Evolutionary conservation across 306 rosid genomes (phyloP).

Genomic region (Rosa persica): DNA sequence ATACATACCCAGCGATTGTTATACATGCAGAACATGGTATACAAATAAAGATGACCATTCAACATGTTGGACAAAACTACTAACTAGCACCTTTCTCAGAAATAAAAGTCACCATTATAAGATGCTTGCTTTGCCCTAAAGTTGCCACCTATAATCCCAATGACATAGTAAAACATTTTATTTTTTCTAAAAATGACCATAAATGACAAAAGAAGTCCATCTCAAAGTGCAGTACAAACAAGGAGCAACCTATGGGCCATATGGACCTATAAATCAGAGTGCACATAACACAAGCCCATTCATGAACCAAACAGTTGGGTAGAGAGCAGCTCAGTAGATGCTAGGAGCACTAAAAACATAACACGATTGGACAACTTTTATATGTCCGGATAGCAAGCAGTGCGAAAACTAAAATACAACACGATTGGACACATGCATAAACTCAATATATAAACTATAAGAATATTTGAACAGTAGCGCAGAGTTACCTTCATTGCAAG

Average conservation of each 20-base stretch:
- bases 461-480: neutral
- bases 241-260: neutral
- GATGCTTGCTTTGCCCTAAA: neutral
- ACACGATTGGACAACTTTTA: neutral
- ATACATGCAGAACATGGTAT: neutral
- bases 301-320: neutral
- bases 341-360: neutral
- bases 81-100: neutral
- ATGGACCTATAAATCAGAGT: neutral
- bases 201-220: neutral
- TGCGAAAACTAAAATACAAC: neutral
- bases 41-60: neutral
- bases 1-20: neutral
- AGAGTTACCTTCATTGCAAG: conserved; percentile 91
- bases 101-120: neutral
- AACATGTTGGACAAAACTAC: neutral
- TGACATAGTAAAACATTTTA: neutral
- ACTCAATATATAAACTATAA: neutral
- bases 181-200: no score
- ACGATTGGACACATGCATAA: neutral
- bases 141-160: neutral
- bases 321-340: neutral
- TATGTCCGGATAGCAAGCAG: neutral
- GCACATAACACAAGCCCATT: neutral
- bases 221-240: neutral